Conservation (phyloP, 2,329 filamentous ascomycete genomes). For the Zymoseptoria pseudotritici region DNA sequence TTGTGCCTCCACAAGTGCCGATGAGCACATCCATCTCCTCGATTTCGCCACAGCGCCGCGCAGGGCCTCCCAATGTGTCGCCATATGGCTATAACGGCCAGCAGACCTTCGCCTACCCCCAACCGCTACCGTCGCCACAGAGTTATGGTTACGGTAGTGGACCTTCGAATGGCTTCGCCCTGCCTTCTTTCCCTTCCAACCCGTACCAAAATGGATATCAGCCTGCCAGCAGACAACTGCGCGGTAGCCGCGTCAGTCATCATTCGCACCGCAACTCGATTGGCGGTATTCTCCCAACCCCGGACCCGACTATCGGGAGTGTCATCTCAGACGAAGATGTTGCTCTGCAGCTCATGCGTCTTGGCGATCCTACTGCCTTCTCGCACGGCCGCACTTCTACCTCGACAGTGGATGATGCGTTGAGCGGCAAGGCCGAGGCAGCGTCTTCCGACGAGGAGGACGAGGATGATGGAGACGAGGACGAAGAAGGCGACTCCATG, state of each 20-base stretch:
- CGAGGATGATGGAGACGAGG: slow-evolving; percentile 72
- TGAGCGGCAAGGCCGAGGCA: slow-evolving; percentile 80
- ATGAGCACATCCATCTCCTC: slow-evolving; percentile 96
- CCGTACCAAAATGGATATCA: slow-evolving; percentile 18
- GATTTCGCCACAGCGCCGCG: slow-evolving; percentile 79
- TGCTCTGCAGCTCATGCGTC: slow-evolving; percentile 89
- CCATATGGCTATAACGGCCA: slow-evolving; percentile 70
- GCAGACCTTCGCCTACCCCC: slow-evolving; percentile 70
- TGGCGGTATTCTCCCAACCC: slow-evolving; percentile 71
- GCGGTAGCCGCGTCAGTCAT: slow-evolving; percentile 47
- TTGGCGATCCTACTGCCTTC: slow-evolving; percentile 88
- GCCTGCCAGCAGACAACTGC: slow-evolving; percentile 44
- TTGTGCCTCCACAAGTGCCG: slow-evolving; percentile 88
- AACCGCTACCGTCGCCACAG: slow-evolving; percentile 76
- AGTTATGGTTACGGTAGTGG: slow-evolving; percentile 46
- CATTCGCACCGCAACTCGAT: slow-evolving; percentile 35
- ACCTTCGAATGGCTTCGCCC: slow-evolving; percentile 11
- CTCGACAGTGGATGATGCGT: slow-evolving; percentile 86
- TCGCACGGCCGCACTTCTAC: slow-evolving; percentile 89
- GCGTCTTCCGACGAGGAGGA: slow-evolving; percentile 63
- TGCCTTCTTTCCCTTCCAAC: slow-evolving; percentile 18
- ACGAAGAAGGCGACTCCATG: slow-evolving; percentile 61
- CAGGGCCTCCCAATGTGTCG: slow-evolving; percentile 63
- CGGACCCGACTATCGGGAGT: slow-evolving; percentile 93
- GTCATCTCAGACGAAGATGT: slow-evolving; percentile 98